Evolutionary conservation across 78 protist species (phyloP).

Genomic region (Dictyostelium citrinum): DNA sequence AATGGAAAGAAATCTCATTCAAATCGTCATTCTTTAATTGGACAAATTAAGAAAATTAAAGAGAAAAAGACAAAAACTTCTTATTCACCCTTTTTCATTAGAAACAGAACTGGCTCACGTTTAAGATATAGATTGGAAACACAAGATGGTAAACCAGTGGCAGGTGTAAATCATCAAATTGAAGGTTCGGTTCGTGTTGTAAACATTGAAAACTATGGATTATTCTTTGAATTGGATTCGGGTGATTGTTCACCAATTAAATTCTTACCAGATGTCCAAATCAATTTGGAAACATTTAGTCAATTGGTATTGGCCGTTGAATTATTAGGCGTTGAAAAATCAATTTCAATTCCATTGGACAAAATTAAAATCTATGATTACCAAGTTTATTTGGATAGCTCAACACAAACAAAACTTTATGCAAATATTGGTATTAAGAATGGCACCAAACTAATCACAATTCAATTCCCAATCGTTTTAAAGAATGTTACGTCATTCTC

Average conservation of each 20-base stretch:
- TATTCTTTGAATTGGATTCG: constrained; percentile 29
- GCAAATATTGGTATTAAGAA: constrained; percentile 21
- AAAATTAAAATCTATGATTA: constrained; percentile 60
- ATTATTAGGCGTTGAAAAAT: constrained; percentile 48
- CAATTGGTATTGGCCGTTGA: constrained; percentile 37
- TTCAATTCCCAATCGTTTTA: constrained; percentile 34
- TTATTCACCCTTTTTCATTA: constrained; percentile 57
- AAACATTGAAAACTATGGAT: constrained; percentile 46
- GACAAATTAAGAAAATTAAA: constrained; percentile 21
- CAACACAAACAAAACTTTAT: constrained; percentile 7
- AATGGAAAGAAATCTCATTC: not conserved
- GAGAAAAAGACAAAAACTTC: not conserved
- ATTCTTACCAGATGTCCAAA: constrained; percentile 49
- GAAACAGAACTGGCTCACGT: constrained; percentile 55
- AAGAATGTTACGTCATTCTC: constrained; percentile 30
- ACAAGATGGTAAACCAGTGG: constrained; percentile 56
- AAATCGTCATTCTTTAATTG: constrained; percentile 17
- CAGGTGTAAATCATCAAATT: not conserved
- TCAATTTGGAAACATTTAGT: constrained; percentile 34
- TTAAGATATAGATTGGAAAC: constrained; percentile 62
- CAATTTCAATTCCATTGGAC: constrained; percentile 58
- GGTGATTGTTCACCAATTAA: constrained; percentile 60
- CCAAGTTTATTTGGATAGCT: constrained; percentile 31
- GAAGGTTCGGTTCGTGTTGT: not conserved
- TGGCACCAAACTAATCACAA: constrained; percentile 44